Evolutionary conservation across 441 rosid species (phyloP), one percentile per base, ranked within the genome.

Genomic region (Populus hybrid): DNA sequence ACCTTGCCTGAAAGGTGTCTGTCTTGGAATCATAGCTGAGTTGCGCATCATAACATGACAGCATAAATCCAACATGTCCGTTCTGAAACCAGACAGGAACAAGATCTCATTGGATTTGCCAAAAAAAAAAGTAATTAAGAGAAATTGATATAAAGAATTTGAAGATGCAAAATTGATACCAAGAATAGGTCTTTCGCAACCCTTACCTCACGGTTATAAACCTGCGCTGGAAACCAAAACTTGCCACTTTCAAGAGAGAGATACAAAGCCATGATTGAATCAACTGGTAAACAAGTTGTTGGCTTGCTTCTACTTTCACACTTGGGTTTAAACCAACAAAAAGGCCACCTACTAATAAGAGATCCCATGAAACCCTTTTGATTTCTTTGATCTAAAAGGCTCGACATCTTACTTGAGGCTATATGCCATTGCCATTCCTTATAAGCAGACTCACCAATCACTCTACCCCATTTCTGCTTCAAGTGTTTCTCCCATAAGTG

Each of bases 41-140:
- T 40, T 87, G 84, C 66, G 96, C 97, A 85, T 94, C 97, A 79
- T 94, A 92, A 84, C 95, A 94, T n/a, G 98, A 94, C 61, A 94
- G 84, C 93, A 94, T 85, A 78, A 94, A 94, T 70, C 98, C 98
- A 75, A 87, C 89, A 87, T 89, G 91, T n/a, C 95, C 97, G 57
- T 88, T 90, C 97, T 94, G 87, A 82, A 69, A 81, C 28, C 72
- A 79, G 73, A 66, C 32, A 69, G 11, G 79, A 1, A 53, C 2
- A 36, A 20, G 18, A 73, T 11, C 20, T 50, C 26, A 75, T 9
- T 20, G 16, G 66, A 11, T 50, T 65, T 53, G 28, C 46, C 69
- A 20, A 66, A 75, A 71, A 32, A 20, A 16, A 66, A 10, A 42
- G 14, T 67, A n/a, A 63, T n/a, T 21, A 63, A 38, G 23, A 28